These are phyloP conservation scores for Apiospora sp. DNA, from an alignment of 2,329 filamentous ascomycete species.

Conservation along the genomic window DNA sequence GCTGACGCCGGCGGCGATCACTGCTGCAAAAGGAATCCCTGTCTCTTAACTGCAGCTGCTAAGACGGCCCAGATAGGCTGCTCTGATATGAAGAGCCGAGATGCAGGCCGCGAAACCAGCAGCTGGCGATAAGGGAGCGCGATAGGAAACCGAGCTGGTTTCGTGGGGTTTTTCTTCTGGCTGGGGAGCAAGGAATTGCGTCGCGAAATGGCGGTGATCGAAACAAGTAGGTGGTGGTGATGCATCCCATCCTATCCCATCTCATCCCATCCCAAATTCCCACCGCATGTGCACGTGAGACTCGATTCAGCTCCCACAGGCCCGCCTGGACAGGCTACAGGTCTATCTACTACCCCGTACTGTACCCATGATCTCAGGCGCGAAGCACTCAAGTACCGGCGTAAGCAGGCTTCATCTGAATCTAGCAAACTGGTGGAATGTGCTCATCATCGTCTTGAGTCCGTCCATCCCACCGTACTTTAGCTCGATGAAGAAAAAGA, in stretches of 20 bases:
- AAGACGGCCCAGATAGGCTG: conserved; percentile 19
- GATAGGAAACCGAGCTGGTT: conserved; percentile 8
- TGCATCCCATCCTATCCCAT: neutral
- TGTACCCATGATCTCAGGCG: neutral
- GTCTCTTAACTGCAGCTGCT: conserved; percentile 14
- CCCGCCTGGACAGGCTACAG: neutral
- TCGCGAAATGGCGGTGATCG: conserved; percentile 20
- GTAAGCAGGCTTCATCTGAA: neutral
- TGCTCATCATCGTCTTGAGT: conserved; percentile 19
- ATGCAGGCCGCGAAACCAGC: conserved; percentile 14
- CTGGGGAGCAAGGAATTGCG: neutral
- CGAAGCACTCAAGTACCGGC: neutral
- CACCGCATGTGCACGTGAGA: conserved; percentile 5
- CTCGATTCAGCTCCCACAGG: conserved; percentile 19
- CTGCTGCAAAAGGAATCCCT: conserved; percentile 7
- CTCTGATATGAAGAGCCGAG: conserved; percentile 18
- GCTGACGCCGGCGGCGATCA: conserved; percentile 22
- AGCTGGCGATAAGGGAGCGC: conserved; percentile 18
- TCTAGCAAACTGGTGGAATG: neutral
- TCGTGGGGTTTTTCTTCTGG: neutral
- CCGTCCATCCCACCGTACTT: neutral
- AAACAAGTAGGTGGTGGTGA: conserved; percentile 14
- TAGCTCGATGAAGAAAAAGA: conserved; percentile 20
- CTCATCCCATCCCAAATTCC: neutral
- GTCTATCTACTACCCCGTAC: too few relatives aligned